Base-by-base conservation (phyloP, 2,329 filamentous ascomycete genomes). In the Epichloe coenophiala region DNA sequence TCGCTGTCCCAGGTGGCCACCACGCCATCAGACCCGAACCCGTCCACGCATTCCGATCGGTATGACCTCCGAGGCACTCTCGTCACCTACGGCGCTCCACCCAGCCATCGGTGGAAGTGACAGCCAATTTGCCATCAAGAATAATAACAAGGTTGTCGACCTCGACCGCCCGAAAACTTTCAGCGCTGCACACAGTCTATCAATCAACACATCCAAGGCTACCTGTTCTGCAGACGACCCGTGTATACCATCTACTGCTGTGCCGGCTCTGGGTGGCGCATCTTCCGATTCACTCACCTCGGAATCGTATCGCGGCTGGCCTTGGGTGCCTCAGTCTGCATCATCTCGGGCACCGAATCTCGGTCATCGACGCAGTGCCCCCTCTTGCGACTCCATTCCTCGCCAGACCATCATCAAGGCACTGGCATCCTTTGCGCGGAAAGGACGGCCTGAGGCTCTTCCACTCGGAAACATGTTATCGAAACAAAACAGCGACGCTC, bases 351-450 rank as follows among this genome's bases (percentile, higher is more conserved):
- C 53, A 41, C 40, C 51, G 27, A 48, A 45, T 19, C 55, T 54
- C 55, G 66, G 59, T 46, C 60, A 74, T 56, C 71, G 68, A 48
- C 75, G 73, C 63, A 73, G 69, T 64, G 66, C 70, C 15, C 71
- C 73, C 33, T 84, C 82, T 11, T 74, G 78, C 62, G 84, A 87
- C 59, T 48, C 56, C 2, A 73, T 90, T 57, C 86, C 87, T 12
- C 81, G 81, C 55, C 87, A 91, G 68, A 91, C 87, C 51, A 81
- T 89, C 61, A 80, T 90, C 71, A 90, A 93, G 70, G 86, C 86
- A 5, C 69, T 91, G 57, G 84, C 84, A 51, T 89, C 86, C 13
- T 73, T 78, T 42, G 71, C 75, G 51, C 76, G 76, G 60, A 77
- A 73, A 58, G 75, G 76, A 58, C 78, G 80, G 61, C 77, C 82